phyloP scores from a whole-genome alignment of 805 yeast genomes.

The Teunomyces atbi region DNA sequence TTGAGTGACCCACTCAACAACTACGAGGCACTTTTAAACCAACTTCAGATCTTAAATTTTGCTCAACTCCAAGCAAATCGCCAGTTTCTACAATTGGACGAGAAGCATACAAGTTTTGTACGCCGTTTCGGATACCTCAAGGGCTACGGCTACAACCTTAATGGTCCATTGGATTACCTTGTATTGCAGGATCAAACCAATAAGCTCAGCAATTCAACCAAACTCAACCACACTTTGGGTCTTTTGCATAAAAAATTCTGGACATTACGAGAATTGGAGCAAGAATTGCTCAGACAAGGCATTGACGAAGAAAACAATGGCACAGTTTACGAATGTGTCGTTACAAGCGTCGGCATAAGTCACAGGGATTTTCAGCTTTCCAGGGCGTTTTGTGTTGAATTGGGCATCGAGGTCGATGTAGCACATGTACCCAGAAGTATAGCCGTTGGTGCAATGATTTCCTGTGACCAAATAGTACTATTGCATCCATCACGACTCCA shows the following conservation, averaged over 20 bases:
- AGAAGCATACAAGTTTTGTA: conserved; percentile 10
- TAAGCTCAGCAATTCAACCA: conserved; percentile 14
- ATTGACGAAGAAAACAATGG: conserved; percentile 1
- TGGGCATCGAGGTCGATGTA: conserved; percentile 48
- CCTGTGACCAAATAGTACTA: conserved; percentile 44
- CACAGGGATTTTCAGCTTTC: conserved; percentile 24
- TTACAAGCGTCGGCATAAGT: conserved; percentile 32
- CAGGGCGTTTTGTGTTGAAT: conserved; percentile 48
- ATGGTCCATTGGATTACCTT: conserved; percentile 26
- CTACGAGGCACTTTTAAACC: conserved; percentile 31
- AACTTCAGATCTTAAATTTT: conserved; percentile 36
- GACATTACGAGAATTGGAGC: conserved; percentile 24
- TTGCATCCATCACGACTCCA: conserved; percentile 30
- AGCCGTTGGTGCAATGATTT: conserved; percentile 43
- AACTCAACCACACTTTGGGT: conserved; percentile 14
- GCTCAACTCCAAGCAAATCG: conserved; percentile 18
- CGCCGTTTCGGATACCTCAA: conserved; percentile 25
- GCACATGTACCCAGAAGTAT: conserved; percentile 17
- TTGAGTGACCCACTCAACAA: conserved; percentile 21
- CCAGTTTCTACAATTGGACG: conserved; percentile 4
- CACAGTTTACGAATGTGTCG: conserved; percentile 35
- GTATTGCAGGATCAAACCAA: conserved; percentile 15
- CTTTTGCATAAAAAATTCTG: conserved; percentile 18
- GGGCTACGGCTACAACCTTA: conserved; percentile 32
- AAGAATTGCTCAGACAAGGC: conserved; percentile 6